phyloP scores from a whole-genome alignment of 257 asterid species.

The Rauvolfia tetraphylla region DNA sequence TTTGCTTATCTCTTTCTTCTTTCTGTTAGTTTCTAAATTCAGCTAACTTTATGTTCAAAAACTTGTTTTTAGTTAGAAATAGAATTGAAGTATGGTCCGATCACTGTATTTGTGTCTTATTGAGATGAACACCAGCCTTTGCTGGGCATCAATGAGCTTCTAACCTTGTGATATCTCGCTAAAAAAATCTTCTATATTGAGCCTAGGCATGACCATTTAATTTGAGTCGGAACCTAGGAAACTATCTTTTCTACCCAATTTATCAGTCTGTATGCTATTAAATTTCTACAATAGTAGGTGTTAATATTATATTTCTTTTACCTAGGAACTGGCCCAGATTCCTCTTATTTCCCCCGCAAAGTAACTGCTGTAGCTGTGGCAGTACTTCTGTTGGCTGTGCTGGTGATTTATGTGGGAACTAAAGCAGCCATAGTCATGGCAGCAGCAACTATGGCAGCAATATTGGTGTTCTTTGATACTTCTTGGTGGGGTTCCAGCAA shows the following conservation, averaged over 20 bases:
- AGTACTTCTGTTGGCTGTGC: constrained; percentile 59
- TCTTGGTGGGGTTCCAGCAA: constrained; percentile 57
- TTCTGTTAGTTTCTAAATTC: not conserved
- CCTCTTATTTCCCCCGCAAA: constrained; percentile 71
- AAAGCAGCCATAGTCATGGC: constrained; percentile 70
- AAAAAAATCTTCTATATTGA: not conserved
- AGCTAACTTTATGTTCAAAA: not conserved
- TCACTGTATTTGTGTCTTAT: not conserved
- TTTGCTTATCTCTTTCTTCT: not conserved
- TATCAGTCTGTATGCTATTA: constrained; percentile 14
- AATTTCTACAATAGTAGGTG: constrained; percentile 22
- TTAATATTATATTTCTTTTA: constrained; percentile 30
- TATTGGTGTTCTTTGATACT: constrained; percentile 69
- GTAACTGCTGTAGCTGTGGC: constrained; percentile 76
- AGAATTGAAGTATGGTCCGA: not conserved
- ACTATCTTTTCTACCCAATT: constrained; percentile 1
- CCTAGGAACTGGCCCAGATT: constrained; percentile 81
- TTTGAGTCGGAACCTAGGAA: constrained; percentile 2
- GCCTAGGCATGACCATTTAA: constrained; percentile 9
- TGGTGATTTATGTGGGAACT: constrained; percentile 62
- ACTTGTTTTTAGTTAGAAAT: not conserved
- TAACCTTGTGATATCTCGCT: not conserved
- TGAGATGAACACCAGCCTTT: constrained; percentile 5
- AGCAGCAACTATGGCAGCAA: constrained; percentile 63
- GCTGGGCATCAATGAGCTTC: not conserved